A percentile compares a stretch with the other conserved stretches of the same genome.
Conservation (phyloP, 306 rosid species). For the Trichosanthes cucumerina region DNA sequence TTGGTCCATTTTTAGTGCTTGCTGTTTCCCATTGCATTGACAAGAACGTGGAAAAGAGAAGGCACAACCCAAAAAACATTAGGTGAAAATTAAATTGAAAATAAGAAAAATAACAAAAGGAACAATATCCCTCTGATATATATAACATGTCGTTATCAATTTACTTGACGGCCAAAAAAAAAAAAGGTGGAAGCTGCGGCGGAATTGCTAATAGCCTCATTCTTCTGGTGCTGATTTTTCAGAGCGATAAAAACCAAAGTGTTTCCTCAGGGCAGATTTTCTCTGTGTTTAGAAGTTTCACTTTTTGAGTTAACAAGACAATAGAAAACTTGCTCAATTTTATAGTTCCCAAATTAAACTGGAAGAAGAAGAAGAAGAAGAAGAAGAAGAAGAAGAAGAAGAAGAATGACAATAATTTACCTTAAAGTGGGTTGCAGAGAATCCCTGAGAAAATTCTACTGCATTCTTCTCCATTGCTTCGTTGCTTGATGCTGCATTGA, state of each 20-base stretch:
- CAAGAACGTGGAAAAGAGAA: conserved; percentile 20
- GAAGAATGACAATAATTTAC: conserved; percentile 22
- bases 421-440: conserved; percentile 53
- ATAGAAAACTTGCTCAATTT: no score
- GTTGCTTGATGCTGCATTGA: background rate
- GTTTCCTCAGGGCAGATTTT: conserved; percentile 38
- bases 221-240: conserved; percentile 43
- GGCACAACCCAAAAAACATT: background rate
- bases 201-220: conserved; percentile 23
- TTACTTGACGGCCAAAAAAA: background rate
- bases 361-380: background rate
- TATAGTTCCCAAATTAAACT: background rate
- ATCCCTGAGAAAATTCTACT: conserved; percentile 38
- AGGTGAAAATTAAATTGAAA: background rate
- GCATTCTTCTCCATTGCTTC: conserved; percentile 34
- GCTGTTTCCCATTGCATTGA: conserved; percentile 48
- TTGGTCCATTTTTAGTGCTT: background rate
- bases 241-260: conserved; percentile 30
- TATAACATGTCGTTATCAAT: conserved; percentile 8
- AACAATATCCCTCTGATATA: background rate
- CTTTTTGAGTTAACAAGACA: background rate
- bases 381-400: background rate
- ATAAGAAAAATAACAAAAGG: background rate
- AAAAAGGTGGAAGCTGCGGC: conserved; percentile 6
- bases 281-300: conserved; percentile 25